phyloP scores from a whole-genome alignment of 306 rosid species.

The Vicia villosa region DNA sequence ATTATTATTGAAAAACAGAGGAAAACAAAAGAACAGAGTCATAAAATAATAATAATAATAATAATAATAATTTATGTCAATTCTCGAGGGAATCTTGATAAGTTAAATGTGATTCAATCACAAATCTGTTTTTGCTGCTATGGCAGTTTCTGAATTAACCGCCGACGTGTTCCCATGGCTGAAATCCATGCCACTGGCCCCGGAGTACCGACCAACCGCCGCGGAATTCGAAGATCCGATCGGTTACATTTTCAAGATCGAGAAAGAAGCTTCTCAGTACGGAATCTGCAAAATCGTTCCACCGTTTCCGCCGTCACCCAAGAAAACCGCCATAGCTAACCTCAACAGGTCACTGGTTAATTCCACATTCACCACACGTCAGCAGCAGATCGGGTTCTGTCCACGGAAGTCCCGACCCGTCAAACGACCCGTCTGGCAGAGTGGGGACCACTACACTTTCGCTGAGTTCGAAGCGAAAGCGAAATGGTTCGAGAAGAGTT shows the following conservation, averaged over 20 bases:
- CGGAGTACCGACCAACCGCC: constrained; percentile 73
- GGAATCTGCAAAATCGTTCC: constrained; percentile 99
- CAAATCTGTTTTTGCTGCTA: constrained; percentile 29
- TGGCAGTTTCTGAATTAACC: constrained; percentile 66
- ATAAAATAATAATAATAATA: background rate
- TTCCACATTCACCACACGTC: constrained; percentile 95
- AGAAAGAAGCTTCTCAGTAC: constrained; percentile 85
- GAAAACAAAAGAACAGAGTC: constrained; percentile 30
- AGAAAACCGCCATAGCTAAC: constrained; percentile 79
- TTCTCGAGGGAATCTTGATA: constrained; percentile 43
- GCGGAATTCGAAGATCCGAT: constrained; percentile 98
- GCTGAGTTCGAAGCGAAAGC: constrained; percentile 80
- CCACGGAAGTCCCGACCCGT: constrained; percentile 80
- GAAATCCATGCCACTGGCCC: constrained; percentile 82
- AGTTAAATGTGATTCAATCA: constrained; percentile 28
- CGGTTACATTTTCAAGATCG: constrained; percentile 97
- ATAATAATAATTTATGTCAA: constrained; percentile 8
- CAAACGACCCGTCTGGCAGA: constrained; percentile 93
- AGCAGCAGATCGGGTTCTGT: constrained; percentile 99
- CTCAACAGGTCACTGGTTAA: constrained; percentile 58
- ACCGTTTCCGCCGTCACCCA: constrained; percentile 74
- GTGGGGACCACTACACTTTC: constrained; percentile 83
- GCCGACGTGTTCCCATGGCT: constrained; percentile 89
- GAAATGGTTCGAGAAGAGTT: constrained; percentile 69
- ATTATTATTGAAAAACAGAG: constrained; percentile 56